Base-by-base conservation (phyloP, 345 rosid species). In the Conringia planisiliqua region DNA sequence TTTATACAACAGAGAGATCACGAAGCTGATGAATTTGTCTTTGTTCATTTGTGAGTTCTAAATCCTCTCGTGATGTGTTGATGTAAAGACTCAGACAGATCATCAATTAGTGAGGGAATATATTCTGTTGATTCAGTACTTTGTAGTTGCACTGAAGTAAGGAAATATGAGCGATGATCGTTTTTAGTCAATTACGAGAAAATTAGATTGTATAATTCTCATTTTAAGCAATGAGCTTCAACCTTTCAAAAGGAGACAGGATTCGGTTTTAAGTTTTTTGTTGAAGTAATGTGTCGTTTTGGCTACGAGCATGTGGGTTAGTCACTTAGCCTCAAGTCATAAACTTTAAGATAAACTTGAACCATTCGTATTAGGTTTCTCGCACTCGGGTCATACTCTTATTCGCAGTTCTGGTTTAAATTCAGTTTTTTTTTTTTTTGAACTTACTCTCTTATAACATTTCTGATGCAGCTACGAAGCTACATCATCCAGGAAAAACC, bases 401-500 rank as follows among this genome's bases (percentile, higher is more conserved):
- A 33, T 33, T 33, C 0, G 36, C 10, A 7, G 36, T 33, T 33
- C 36, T 33, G 36, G 36, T 33, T 33, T 33, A 33, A 10, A 47
- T 59, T 46, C 27, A 26, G 13, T 61, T 47, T 17, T 7, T 10
- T 30, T 4, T 1, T 0, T 32, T 32, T 5, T 32, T 32, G 1
- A 22, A 61, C 70, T 54, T 35, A 17, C 57, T 4, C 3, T 56
- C 16, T 26, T 7, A 11, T 16, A 36, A 38, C 46, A 18, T 66
- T 51, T 1, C 43, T 24, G 58, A 14, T 83, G 84, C 86, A 91
- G 97, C 79, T 90, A 95, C 52, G 97, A 90, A 78, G 91, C 97
- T 64, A 90, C 99, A 68, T 85, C 96, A 68, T 84, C 99, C 2
- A 86, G 85, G 86, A 76, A 79, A 75, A 92, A 72, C 72, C 91